Evolutionary conservation across 345 rosid genomes (phyloP).

Genomic region (Jatropha curcas): DNA sequence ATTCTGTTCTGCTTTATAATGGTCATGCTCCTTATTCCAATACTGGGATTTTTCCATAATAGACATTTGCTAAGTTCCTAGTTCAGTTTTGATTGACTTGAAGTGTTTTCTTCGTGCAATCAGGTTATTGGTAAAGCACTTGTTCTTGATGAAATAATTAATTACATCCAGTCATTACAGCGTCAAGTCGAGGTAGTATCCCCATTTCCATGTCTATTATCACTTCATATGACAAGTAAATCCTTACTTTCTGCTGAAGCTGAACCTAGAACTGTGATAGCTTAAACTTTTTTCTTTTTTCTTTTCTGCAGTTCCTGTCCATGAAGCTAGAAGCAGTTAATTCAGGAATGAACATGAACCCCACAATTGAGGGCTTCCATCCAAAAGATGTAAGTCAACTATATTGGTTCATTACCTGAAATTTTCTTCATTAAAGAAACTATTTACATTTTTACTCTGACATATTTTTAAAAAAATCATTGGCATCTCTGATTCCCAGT

Average conservation of each 20-base stretch:
- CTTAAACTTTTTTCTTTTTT: slow-evolving; percentile 17
- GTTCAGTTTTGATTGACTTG: background rate
- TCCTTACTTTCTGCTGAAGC: slow-evolving; percentile 6
- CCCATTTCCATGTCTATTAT: background rate
- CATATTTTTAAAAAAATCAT: background rate
- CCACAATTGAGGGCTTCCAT: slow-evolving; percentile 23
- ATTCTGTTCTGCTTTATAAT: background rate
- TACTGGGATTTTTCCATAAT: background rate
- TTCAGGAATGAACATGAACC: slow-evolving; percentile 22
- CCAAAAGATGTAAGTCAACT: slow-evolving; percentile 25
- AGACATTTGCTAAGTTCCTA: background rate
- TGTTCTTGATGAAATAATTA: slow-evolving; percentile 86
- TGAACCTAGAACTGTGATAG: slow-evolving; percentile 11
- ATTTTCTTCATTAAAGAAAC: background rate
- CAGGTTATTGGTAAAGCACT: slow-evolving; percentile 91
- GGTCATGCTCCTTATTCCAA: background rate
- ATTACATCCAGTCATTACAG: slow-evolving; percentile 84
- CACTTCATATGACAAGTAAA: background rate
- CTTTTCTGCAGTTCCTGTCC: slow-evolving; percentile 30
- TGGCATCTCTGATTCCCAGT: background rate
- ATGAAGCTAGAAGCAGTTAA: slow-evolving; percentile 37
- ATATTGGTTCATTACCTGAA: background rate
- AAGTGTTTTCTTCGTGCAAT: background rate
- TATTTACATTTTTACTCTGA: background rate
- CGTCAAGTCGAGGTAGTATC: slow-evolving; percentile 76